Percentiles rank a stretch among this genome's conserved stretches.
These are phyloP conservation scores for Ustilago shanxiensis DNA, from an alignment of 1,284 basidiomycete species.

Conservation along the genomic window DNA sequence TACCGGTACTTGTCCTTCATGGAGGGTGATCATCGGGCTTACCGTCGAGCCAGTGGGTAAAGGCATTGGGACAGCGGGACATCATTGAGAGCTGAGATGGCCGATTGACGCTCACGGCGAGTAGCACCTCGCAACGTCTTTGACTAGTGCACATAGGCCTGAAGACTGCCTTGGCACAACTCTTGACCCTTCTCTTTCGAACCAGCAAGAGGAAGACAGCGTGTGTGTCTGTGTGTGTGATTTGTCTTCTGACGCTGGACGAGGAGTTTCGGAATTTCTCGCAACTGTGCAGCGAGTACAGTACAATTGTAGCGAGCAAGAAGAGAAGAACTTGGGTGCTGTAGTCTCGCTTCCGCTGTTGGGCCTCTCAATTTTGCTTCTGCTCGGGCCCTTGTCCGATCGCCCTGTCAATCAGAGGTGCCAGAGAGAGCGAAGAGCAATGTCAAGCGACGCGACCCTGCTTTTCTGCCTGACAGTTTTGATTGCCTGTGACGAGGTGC, in stretches of 20 bases:
- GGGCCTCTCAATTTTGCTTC: neutral
- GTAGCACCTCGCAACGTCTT: too few relatives aligned
- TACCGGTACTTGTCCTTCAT: too few relatives aligned
- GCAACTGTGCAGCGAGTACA: neutral
- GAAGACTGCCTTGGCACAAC: too few relatives aligned
- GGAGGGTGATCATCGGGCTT: too few relatives aligned
- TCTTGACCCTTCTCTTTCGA: neutral
- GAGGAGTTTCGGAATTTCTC: neutral
- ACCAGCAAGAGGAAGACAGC: neutral
- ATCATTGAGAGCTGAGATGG: too few relatives aligned
- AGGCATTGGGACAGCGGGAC: too few relatives aligned
- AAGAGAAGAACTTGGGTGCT: constrained; percentile 7
- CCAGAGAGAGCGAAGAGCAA: neutral
- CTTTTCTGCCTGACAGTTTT: neutral
- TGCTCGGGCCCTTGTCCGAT: constrained; percentile 19
- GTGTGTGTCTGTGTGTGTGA: neutral
- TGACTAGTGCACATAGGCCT: too few relatives aligned
- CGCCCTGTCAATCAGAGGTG: constrained; percentile 37
- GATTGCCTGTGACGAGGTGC: neutral
- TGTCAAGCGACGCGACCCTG: constrained; percentile 23
- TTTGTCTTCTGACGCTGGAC: neutral
- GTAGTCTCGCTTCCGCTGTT: neutral
- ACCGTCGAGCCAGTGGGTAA: too few relatives aligned
- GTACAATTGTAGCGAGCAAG: too few relatives aligned
- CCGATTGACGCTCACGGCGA: too few relatives aligned